Conservation (phyloP, 139 green algal genomes). For the Chlorella sorokiniana region DNA sequence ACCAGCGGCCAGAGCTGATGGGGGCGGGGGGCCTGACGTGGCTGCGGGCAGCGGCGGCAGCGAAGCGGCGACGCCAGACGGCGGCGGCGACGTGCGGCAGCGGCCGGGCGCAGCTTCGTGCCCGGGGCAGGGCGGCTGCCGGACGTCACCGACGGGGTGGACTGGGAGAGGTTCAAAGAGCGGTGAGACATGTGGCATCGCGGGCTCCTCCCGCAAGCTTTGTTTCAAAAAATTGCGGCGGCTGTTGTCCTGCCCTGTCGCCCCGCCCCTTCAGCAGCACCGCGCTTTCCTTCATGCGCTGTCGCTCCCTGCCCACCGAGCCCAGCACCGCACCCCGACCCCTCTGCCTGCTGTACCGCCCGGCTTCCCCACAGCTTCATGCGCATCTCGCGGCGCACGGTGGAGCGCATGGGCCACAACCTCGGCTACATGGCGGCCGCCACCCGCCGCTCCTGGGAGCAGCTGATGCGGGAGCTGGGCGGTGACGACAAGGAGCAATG, state of each 20-base stretch:
- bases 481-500: slow-evolving; percentile 21
- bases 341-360: not conserved
- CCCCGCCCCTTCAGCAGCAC: not conserved
- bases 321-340: not conserved
- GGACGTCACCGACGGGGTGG: slow-evolving; percentile 9
- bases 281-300: not conserved
- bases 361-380: slow-evolving; percentile 23
- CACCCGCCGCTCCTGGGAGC: slow-evolving; percentile 30
- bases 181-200: not conserved
- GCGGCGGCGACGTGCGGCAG: slow-evolving; percentile 6
- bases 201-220: too few relatives aligned
- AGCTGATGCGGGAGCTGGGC: slow-evolving; percentile 28
- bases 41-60: not conserved
- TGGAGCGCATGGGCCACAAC: slow-evolving; percentile 44
- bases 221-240: too few relatives aligned
- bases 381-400: slow-evolving; percentile 34
- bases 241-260: not conserved
- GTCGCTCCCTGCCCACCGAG: not conserved
- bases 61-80: not conserved
- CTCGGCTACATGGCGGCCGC: slow-evolving; percentile 30
- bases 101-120: slow-evolving; percentile 33
- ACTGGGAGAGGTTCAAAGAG: slow-evolving; percentile 35
- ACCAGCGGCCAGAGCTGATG: slow-evolving; percentile 29
- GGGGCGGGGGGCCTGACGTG: slow-evolving; percentile 27
- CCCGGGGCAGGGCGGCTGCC: slow-evolving; percentile 8